phyloP scores from a whole-genome alignment of 1,284 basidiomycete species.

The Heterobasidion occidentale region DNA sequence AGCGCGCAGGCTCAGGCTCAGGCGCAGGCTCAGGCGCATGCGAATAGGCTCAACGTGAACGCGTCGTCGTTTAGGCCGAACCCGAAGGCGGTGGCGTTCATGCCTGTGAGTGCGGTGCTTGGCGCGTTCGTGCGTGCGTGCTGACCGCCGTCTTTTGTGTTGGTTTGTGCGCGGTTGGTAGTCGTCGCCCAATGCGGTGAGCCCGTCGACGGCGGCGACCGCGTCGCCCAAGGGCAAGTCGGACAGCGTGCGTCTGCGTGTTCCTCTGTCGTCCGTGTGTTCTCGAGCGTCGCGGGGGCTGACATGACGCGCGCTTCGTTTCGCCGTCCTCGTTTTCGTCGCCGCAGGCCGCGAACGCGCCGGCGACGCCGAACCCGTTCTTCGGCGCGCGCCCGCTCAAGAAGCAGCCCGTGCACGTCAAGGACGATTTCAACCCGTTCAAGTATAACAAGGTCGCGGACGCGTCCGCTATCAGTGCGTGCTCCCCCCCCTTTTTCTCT shows the following conservation, averaged over 20 bases:
- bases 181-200: conserved; percentile 33
- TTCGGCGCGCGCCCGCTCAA: conserved; percentile 76
- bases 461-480: conserved; percentile 65
- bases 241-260: conserved; percentile 21
- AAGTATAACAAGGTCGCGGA: conserved; percentile 78
- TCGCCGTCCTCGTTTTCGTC: not conserved
- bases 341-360: conserved; percentile 10
- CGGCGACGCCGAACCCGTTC: conserved; percentile 68
- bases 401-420: conserved; percentile 70
- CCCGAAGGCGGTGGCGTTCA: conserved; percentile 16
- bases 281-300: not conserved
- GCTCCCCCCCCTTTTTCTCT: not conserved
- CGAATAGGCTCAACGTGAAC: conserved; percentile 54
- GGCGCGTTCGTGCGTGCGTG: not conserved
- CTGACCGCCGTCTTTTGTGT: not conserved
- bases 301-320: too few relatives aligned
- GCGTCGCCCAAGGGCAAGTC: conserved; percentile 55
- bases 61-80: conserved; percentile 72
- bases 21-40: conserved; percentile 32
- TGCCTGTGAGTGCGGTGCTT: conserved; percentile 4
- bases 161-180: not conserved
- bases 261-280: conserved; percentile 9
- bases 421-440: conserved; percentile 95
- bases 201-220: conserved; percentile 33
- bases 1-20: conserved; percentile 22